Evolutionary conservation across 1,139 yeast genomes (phyloP).

Genomic region (Dujonia santamariae): DNA sequence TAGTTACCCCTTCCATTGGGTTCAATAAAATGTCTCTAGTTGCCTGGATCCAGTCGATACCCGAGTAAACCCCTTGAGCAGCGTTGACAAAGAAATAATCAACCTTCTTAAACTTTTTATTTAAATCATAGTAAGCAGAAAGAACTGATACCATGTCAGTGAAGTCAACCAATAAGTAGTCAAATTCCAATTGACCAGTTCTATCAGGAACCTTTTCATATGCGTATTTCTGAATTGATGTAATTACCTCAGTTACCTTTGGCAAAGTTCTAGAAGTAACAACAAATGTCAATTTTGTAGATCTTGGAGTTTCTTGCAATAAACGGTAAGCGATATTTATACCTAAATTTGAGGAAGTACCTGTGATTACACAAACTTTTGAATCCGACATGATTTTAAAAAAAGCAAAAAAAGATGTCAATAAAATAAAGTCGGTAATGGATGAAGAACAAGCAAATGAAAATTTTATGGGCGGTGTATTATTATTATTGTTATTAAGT

Average conservation of each 20-base stretch:
- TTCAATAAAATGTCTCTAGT: constrained; percentile 55
- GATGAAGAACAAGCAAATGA: too few species aligned
- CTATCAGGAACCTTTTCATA: constrained; percentile 32
- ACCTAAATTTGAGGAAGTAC: constrained; percentile 72
- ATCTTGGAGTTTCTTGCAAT: constrained; percentile 53
- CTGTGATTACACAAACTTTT: constrained; percentile 43
- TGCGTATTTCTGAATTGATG: constrained; percentile 52
- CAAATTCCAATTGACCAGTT: constrained; percentile 68
- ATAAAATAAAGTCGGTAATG: too few species aligned
- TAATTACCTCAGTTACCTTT: constrained; percentile 74
- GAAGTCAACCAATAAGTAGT: constrained; percentile 82
- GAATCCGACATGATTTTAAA: constrained; percentile 17
- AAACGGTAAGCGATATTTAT: constrained; percentile 79
- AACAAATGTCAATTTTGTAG: constrained; percentile 64
- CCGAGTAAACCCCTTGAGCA: constrained; percentile 82
- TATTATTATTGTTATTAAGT: too few species aligned
- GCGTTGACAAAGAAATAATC: constrained; percentile 85
- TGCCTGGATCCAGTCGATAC: constrained; percentile 84
- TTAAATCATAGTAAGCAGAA: constrained; percentile 69
- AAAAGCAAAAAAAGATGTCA: too few species aligned
- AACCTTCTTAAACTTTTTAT: constrained; percentile 57
- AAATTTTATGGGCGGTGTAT: too few species aligned
- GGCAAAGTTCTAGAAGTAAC: constrained; percentile 89
- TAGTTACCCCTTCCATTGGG: constrained; percentile 81
- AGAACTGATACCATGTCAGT: constrained; percentile 86